Evolutionary conservation across 2,329 filamentous ascomycete genomes (phyloP).

Genomic region (Gnomoniopsis smithogilvyi): DNA sequence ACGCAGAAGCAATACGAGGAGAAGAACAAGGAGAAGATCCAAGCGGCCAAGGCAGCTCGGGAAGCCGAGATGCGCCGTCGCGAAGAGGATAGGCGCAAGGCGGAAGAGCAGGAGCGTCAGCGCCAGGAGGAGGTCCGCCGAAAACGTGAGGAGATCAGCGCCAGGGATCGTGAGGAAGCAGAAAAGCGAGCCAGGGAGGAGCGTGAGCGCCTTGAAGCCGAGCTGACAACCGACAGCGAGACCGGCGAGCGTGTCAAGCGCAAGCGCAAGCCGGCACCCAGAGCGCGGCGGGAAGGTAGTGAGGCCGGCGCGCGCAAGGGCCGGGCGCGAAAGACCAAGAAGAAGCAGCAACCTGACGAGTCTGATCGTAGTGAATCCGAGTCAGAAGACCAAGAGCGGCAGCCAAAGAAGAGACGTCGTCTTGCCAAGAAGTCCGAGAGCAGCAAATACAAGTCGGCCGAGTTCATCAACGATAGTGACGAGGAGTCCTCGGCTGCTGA

Average conservation of each 20-base stretch:
- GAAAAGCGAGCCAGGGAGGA: slow-evolving; percentile 71
- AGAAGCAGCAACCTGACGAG: slow-evolving; percentile 42
- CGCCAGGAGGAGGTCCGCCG: slow-evolving; percentile 78
- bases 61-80: slow-evolving; percentile 76
- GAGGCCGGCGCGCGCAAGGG: slow-evolving; percentile 33
- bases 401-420: slow-evolving; percentile 61
- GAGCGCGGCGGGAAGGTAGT: slow-evolving; percentile 27
- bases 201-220: slow-evolving; percentile 64
- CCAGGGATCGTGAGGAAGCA: slow-evolving; percentile 70
- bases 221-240: slow-evolving; percentile 77
- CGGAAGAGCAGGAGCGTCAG: slow-evolving; percentile 67
- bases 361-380: slow-evolving; percentile 45
- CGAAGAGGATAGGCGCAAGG: slow-evolving; percentile 70
- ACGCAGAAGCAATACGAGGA: slow-evolving; percentile 89
- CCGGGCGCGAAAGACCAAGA: slow-evolving; percentile 55
- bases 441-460: slow-evolving; percentile 79
- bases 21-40: slow-evolving; percentile 84
- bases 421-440: slow-evolving; percentile 46
- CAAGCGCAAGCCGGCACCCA: slow-evolving; percentile 59
- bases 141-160: slow-evolving; percentile 77
- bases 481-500: slow-evolving; percentile 36
- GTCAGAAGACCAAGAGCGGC: slow-evolving; percentile 47
- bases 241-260: slow-evolving; percentile 78
- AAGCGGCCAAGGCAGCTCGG: slow-evolving; percentile 73
- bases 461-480: slow-evolving; percentile 78